A percentile compares a stretch with the other conserved stretches of the same genome.
phyloP scores from a whole-genome alignment of 352 stramenopile species.

The Pythium dissimile region DNA sequence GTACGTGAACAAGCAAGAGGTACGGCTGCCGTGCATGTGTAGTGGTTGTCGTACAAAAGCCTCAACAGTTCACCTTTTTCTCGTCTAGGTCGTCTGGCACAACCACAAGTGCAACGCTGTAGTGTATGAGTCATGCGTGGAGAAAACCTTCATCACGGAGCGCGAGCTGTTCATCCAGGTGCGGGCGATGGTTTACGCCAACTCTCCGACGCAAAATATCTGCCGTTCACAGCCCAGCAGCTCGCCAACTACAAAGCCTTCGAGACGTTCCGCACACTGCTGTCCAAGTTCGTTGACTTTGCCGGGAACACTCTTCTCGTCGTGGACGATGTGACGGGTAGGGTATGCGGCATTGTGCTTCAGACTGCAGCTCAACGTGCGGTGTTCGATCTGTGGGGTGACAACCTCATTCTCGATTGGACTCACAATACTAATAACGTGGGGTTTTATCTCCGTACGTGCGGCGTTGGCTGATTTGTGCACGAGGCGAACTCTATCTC shows the following conservation, averaged over 20 bases:
- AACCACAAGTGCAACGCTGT: not conserved
- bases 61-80: not conserved
- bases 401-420: not conserved
- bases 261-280: not conserved
- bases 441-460: not conserved
- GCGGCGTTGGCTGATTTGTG: not conserved
- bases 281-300: not conserved
- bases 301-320: not conserved
- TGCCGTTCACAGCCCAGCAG: not conserved
- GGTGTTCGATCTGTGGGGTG: not conserved
- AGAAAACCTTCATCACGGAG: not conserved
- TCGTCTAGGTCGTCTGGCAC: not conserved
- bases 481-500: not conserved
- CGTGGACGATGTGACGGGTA: not conserved
- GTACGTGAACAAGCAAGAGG: too few relatives aligned
- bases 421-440: constrained; percentile 2
- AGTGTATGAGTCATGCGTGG: not conserved
- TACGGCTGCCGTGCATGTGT: too few relatives aligned
- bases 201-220: not conserved
- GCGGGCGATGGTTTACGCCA: not conserved
- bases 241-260: constrained; percentile 1
- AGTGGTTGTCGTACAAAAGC: too few relatives aligned
- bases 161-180: not conserved
- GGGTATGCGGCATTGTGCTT: not conserved
- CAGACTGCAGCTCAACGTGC: not conserved